phyloP scores from a whole-genome alignment of 2,329 filamentous ascomycete species.

The Aspergillus arachidicola region DNA sequence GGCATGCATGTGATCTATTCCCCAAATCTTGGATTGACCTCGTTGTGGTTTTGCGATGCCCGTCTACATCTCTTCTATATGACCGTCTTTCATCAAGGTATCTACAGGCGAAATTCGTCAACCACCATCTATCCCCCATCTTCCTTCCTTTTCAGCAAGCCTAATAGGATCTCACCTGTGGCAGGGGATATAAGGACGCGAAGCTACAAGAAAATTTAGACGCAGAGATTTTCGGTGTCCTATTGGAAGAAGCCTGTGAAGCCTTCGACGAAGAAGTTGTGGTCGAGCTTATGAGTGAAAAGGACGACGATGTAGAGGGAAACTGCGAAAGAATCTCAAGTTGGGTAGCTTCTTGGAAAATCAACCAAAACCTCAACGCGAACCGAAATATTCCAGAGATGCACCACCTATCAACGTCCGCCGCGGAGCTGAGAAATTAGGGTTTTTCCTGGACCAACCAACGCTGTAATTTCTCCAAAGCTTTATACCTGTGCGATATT shows the following conservation, averaged over 20 bases:
- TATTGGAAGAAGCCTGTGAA: conserved; percentile 86
- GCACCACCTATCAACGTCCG: neutral
- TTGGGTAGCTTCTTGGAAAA: conserved; percentile 84
- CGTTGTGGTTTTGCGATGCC: conserved; percentile 81
- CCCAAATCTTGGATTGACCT: conserved; percentile 93
- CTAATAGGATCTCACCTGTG: conserved; percentile 9
- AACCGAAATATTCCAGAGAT: conserved; percentile 23
- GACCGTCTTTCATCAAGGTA: conserved; percentile 78
- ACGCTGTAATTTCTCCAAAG: conserved; percentile 79
- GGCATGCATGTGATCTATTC: conserved; percentile 97
- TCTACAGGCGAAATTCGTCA: conserved; percentile 3
- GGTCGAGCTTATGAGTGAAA: conserved; percentile 83
- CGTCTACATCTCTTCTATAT: conserved; percentile 77
- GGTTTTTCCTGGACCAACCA: conserved; percentile 65
- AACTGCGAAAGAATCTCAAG: conserved; percentile 82
- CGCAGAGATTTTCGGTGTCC: conserved; percentile 94
- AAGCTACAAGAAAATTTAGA: conserved; percentile 97
- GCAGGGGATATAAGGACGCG: conserved; percentile 75
- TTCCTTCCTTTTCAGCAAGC: neutral
- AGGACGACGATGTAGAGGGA: conserved; percentile 78
- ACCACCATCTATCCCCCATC: neutral
- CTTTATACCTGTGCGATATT: conserved; percentile 87
- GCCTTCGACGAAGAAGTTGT: conserved; percentile 85
- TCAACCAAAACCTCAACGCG: conserved; percentile 40
- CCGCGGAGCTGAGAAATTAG: conserved; percentile 10